Percentiles rank a stretch among this genome's conserved stretches.
phyloP scores from a whole-genome alignment of 1,139 yeast genomes.

The Yamadazyma spencermartinsiae region DNA sequence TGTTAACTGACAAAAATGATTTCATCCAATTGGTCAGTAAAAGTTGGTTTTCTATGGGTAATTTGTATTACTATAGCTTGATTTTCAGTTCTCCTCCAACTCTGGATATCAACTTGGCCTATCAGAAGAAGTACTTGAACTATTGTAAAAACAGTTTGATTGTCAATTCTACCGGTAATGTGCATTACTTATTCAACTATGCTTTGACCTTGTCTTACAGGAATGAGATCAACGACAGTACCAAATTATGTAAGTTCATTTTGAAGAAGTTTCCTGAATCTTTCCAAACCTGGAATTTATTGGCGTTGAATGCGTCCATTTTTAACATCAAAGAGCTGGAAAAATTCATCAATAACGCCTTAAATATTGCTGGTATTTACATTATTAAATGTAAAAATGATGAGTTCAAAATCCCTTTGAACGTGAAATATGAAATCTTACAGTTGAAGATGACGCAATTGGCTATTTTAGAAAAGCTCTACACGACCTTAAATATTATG shows the following conservation, averaged over 20 bases:
- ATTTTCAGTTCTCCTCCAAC: constrained; percentile 27
- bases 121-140: constrained; percentile 20
- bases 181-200: constrained; percentile 33
- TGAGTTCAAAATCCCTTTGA: constrained; percentile 28
- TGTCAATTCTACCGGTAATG: constrained; percentile 41
- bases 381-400: constrained; percentile 32
- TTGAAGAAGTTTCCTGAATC: constrained; percentile 45
- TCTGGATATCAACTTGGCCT: constrained; percentile 18
- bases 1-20: constrained; percentile 30
- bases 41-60: constrained; percentile 44
- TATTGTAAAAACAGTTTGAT: constrained; percentile 40
- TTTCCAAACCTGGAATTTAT: constrained; percentile 48
- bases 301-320: constrained; percentile 26
- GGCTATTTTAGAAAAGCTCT: constrained; percentile 63
- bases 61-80: constrained; percentile 31
- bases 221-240: constrained; percentile 27
- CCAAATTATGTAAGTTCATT: constrained; percentile 43
- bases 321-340: constrained; percentile 32
- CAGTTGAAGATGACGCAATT: constrained; percentile 78
- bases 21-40: constrained; percentile 34
- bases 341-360: constrained; percentile 42
- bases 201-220: constrained; percentile 38
- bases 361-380: constrained; percentile 44
- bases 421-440: constrained; percentile 55
- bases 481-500: constrained; percentile 62